A percentile compares a stretch with the other conserved stretches of the same genome.
Conservation (phyloP, 2,329 filamentous ascomycete species). For the Leptographium radiaticola region DNA sequence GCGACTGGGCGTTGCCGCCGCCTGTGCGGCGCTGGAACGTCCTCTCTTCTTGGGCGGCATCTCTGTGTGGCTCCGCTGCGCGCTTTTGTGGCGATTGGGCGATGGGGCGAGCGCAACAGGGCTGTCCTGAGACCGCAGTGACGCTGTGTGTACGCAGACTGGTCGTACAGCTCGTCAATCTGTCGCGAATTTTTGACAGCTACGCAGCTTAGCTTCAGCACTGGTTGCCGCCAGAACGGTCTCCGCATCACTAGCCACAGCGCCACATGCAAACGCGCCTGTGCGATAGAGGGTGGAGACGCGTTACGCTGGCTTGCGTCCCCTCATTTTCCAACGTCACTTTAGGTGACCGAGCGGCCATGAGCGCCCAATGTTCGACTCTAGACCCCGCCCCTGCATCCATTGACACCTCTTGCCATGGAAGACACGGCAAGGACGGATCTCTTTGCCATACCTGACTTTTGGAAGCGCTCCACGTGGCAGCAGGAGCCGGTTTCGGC, state of each 20-base stretch:
- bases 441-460: conserved; percentile 50
- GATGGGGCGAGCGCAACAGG: too few species aligned
- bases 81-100: not conserved
- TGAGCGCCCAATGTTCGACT: not conserved
- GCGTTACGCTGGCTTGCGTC: not conserved
- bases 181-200: too few species aligned
- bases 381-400: not conserved
- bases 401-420: conserved; percentile 3
- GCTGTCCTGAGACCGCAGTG: too few species aligned
- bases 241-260: not conserved
- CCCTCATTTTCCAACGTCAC: not conserved
- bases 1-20: conserved; percentile 28
- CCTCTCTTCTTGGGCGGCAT: conserved; percentile 58
- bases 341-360: not conserved
- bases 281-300: not conserved
- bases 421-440: conserved; percentile 25
- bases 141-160: too few species aligned
- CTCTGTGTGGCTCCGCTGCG: not conserved
- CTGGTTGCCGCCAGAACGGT: not conserved
- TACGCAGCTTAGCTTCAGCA: not conserved
- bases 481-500: conserved; percentile 18
- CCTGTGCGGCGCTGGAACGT: conserved; percentile 31
- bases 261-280: not conserved
- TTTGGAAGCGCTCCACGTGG: conserved; percentile 43
- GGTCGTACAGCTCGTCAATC: not conserved